These are phyloP conservation scores for Teratosphaeria destructans DNA, from an alignment of 2,329 filamentous ascomycete genomes.

Conservation along the genomic window DNA sequence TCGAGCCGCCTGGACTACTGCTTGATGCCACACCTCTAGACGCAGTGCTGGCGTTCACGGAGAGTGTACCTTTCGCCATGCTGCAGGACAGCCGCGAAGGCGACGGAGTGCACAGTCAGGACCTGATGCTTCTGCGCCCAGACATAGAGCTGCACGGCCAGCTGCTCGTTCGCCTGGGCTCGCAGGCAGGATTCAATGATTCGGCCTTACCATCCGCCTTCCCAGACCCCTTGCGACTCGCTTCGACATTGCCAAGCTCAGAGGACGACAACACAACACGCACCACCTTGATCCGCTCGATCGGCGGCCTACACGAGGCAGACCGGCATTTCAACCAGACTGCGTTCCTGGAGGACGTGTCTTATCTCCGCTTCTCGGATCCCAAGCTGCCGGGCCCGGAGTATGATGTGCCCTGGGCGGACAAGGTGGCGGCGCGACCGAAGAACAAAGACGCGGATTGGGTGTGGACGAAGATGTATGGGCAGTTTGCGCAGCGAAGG, in stretches of 20 bases:
- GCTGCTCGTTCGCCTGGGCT: constrained; percentile 19
- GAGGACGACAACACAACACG: constrained; percentile 4
- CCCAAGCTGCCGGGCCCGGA: constrained; percentile 41
- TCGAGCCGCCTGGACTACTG: constrained; percentile 36
- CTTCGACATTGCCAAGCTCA: constrained; percentile 7
- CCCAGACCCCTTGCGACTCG: constrained; percentile 16
- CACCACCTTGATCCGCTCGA: constrained; percentile 19
- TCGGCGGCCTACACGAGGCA: constrained; percentile 21
- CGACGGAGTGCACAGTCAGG: constrained; percentile 21
- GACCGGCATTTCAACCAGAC: constrained; percentile 34
- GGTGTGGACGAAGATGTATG: constrained; percentile 41
- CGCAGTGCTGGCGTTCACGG: constrained; percentile 24
- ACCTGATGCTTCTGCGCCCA: constrained; percentile 25
- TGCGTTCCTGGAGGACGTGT: constrained; percentile 31
- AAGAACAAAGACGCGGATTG: constrained; percentile 35
- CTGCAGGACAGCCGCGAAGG: constrained; percentile 17
- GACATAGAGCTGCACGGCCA: not conserved
- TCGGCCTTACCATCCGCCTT: constrained; percentile 5
- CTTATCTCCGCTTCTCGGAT: constrained; percentile 38
- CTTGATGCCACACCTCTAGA: constrained; percentile 39
- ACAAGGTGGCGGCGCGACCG: constrained; percentile 33
- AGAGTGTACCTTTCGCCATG: constrained; percentile 19
- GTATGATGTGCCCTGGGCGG: constrained; percentile 37
- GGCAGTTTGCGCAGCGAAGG: constrained; percentile 37
- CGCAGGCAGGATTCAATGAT: not conserved